Evolutionary conservation across 495 filamentous ascomycete genomes (phyloP), one percentile per base, ranked within the genome.

Genomic region (Hypoxylon fragiforme): DNA sequence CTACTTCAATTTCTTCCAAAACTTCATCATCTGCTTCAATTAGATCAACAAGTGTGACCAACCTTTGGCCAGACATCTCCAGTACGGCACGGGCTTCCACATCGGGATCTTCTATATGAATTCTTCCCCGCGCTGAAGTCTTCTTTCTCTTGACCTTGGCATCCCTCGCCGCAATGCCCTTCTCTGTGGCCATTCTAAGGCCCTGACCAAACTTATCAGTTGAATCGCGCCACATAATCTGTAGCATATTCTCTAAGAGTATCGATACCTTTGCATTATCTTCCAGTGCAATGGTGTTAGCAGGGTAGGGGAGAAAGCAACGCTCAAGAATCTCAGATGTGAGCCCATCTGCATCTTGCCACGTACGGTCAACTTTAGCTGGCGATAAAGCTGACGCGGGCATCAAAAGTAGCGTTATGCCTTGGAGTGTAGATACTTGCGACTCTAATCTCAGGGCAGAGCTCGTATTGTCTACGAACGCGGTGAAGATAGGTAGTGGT

Each of bases 201-300:
- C 54, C 60, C 0, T 65, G 54, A 12, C 77, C 80, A 37, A 80
- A 70, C 1, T 20, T 3, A 15, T 58, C 62, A 6, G 86, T 50
- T 0, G 67, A 61, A 1, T 76, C 74, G 18, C 48, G 55, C 57
- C 73, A 71, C n/a, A 91, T 62, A 3, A 87, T 69, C 36, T 85
- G 77, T 43, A 92, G 55, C 46, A 95, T 66, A 0, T 77, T 76
- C 69, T 98, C 92, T 0, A 96, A 66, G 42, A 89, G 64, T 2
- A 96, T 70, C 3, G 86, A 86, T 24, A 96, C 75, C 69, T 91
- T 92, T 2, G 87, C 85, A 63, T 97, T 96, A 40, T 95, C 89
- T 3, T 77, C 77, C 0, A 79, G 68, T 5, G 75, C 81, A 3
- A 78, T 68, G 0, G 77, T 83, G 38, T 81, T 84, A 0, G 92